Evolutionary conservation across 805 yeast genomes (phyloP).

Genomic region (Wickerhamomyces canadensis): DNA sequence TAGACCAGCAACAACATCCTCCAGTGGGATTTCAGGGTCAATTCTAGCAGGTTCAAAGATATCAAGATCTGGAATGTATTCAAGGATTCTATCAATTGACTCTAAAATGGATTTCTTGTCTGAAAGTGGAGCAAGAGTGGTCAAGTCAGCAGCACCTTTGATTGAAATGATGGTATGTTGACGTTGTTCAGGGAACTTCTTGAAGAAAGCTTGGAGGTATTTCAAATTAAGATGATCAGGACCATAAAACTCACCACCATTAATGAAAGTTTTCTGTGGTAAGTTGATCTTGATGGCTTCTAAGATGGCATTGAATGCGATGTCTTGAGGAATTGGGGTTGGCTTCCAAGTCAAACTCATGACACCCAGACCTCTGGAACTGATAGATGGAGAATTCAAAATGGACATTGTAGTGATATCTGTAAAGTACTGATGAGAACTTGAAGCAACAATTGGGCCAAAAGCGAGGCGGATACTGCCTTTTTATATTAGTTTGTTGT

Average conservation of each 20-base stretch:
- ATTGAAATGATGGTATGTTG: slow-evolving; percentile 54
- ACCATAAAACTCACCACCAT: slow-evolving; percentile 81
- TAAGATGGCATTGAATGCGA: slow-evolving; percentile 49
- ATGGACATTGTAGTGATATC: no score
- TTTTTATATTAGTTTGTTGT: not conserved
- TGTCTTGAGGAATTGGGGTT: slow-evolving; percentile 45
- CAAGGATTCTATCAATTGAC: slow-evolving; percentile 41
- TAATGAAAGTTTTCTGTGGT: slow-evolving; percentile 48
- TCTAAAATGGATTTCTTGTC: slow-evolving; percentile 38
- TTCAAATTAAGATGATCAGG: slow-evolving; percentile 45
- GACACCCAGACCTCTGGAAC: slow-evolving; percentile 59
- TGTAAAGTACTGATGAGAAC: no score
- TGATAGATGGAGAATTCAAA: slow-evolving; percentile 1
- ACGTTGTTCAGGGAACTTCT: slow-evolving; percentile 48
- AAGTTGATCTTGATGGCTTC: slow-evolving; percentile 37
- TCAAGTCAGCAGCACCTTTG: slow-evolving; percentile 54
- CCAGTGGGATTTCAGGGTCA: slow-evolving; percentile 50
- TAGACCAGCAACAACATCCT: slow-evolving; percentile 51
- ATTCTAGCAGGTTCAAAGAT: slow-evolving; percentile 72
- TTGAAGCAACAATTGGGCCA: no score
- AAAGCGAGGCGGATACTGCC: no score
- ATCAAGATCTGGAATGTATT: slow-evolving; percentile 42
- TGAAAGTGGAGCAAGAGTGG: slow-evolving; percentile 41
- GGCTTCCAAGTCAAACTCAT: slow-evolving; percentile 78
- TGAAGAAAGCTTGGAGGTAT: slow-evolving; percentile 52